Evolutionary conservation across 768 basidiomycete genomes (phyloP), one percentile per base, ranked within the genome.

Genomic region (Mrakia hoshinonis): DNA sequence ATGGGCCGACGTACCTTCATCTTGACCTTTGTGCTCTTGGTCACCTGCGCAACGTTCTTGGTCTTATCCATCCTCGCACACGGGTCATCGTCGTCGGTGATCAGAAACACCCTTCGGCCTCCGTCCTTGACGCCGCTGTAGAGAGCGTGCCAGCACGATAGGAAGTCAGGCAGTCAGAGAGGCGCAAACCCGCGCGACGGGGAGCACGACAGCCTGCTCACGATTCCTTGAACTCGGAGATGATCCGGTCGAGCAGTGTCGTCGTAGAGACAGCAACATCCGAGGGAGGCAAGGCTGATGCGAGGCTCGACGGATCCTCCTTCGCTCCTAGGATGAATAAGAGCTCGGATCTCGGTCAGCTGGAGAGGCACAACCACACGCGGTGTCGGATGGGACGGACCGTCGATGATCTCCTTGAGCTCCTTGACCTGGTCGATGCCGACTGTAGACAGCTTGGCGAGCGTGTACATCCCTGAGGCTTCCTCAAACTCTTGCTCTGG

Each of bases 61-160:
- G 67, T 36, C 10, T 31, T 39, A 13, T 46, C 43, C 24, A 36
- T 22, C 29, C 58, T 55, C 22, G n/a, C 38, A 15, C 26, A 31
- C 0, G 92, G 92, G 74, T 89, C 80, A 75, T 93, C 92, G 74
- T 90, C 87, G 77, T 98, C 89, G 0, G 96, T 98, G 52, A 99
- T 89, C 48, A 95, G 81, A 78, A 97, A 97, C 0, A 98, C 85
- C 6, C 93, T 87, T 77, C 95, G 94, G n/a, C 89, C 87, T 24
- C 72, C 72, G 6, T 38, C 58, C 61, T 68, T 68, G 39, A 73
- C 12, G 48, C 58, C 67, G 6, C 72, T 73, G 46, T 0, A 24
- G 1, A 10, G 12, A 31, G 6, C 13, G 29, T 20, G n/a, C 18
- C 0, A n/a, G 43, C 12, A 20, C 1, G 24, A 54, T 36, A 43